Evolutionary conservation across 345 rosid species (phyloP), one percentile per base, ranked within the genome.

Genomic region (Populus deltoides): DNA sequence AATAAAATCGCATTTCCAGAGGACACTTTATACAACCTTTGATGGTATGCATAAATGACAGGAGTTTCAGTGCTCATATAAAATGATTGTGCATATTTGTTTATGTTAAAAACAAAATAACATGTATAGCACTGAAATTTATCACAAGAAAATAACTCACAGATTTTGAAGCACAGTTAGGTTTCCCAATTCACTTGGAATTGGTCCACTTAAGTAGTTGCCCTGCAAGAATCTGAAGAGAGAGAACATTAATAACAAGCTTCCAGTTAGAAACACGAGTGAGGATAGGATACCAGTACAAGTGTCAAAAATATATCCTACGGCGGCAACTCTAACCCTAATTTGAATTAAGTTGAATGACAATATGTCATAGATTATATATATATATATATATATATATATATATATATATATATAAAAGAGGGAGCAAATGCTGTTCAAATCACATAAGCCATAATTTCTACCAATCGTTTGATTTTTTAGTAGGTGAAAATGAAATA

Each of bases 121-220:
- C 33, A 33, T 36, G 67, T 3, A 39, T 59, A 41, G 29, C 15
- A 33, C 59, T 3, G 41, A 51, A 15, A 68, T 43, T 59, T 39
- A 45, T 35, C 69, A 47, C 1, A 83, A 83, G 70, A 66, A 81
- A 81, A 49, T 9, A 72, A 81, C 97, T 90, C 85, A 95, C 99
- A 95, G 79, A 39, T 85, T 77, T 80, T 68, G 85, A 85, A 95
- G 97, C 76, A 77, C 85, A 20, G 94, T 79, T 71, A 95, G 80
- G 79, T 90, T 87, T 83, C 96, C 99, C 79, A 95, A 31, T 83
- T 91, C 97, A 83, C 90, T 82, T 39, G 99, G 99, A 78, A 95
- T 87, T 13, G 72, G 62, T 59, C 91, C 98, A 67, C 92, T 90
- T 63, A 95, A 80, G 89, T 92, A 95, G 86, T 96, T 93, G n/a